Evolutionary conservation across 192 early-diverging fungal species (phyloP), one percentile per base, ranked within the genome.

Genomic region (Borealophlyctis nickersoniae): DNA sequence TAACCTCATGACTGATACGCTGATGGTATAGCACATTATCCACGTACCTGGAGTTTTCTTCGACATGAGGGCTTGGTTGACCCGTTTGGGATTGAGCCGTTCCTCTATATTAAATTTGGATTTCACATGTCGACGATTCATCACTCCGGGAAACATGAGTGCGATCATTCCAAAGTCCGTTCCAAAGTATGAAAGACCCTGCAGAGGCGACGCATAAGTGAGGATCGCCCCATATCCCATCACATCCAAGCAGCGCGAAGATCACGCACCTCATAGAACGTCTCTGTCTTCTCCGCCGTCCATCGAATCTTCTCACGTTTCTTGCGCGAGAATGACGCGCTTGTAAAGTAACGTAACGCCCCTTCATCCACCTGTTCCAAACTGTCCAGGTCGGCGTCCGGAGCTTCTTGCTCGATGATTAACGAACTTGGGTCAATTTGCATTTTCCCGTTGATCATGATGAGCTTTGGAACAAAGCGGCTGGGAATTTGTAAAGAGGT

Each of bases 131-230:
- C 30, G 36, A 7, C 67, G 57, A 26, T 56, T 67, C 55, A 71
- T 24, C n/a, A n/a, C n/a, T 4, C 53, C 68, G 19, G 68, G 69
- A 62, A 75, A 75, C 64, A 75, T 66, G 33, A 66, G 48, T 34
- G 45, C 54, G 35, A 75, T 75, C 64, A 71, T 56, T 22, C 60
- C 57, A 49, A 75, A 67, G 70, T 75, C 65, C 11, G 69, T 67
- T 32, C 73, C 73, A 62, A 70, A 75, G 32, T 71, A 67, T 13
- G 59, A 63, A 5, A 75, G 51, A 4, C 64, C 73, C 68, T 74
- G 39, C 29, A 56, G 14, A 54, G 30, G 2, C 7, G 13, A 32
- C n/a, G n/a, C n/a, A n/a, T n/a, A n/a, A n/a, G n/a, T n/a, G n/a
- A n/a, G n/a, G n/a, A n/a, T n/a, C 45, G 11, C 45, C 45, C 45